Evolutionary conservation across 2,329 filamentous ascomycete genomes (phyloP), one percentile per base, ranked within the genome.

Genomic region (Orbilia blumenaviensis): DNA sequence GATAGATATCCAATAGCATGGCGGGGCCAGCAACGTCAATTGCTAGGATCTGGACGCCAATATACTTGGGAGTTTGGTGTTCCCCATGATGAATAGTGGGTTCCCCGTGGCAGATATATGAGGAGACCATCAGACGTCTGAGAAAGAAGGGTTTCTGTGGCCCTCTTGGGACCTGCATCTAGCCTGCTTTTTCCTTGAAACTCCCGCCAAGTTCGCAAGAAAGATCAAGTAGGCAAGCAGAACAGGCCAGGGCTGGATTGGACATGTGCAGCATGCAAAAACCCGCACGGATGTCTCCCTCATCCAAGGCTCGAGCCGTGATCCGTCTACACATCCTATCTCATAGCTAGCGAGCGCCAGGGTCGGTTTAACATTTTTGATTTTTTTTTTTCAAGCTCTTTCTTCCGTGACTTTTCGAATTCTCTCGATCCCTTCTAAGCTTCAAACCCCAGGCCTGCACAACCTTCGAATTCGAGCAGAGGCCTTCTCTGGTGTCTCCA

Each of bases 221-320:
- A 6, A 50, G 41, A 21, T 52, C 56, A 52, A 44, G 54, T 41
- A 60, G 41, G 54, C n/a, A 5, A 18, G n/a, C 48, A 27, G 16
- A 38, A 16, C 27, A 18, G 14, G 50, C 29, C 50, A 34, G 50
- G 32, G 14, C 29, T 16, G 10, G 50, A 38, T 12, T 56, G 56
- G 56, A 29, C 66, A 54, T 52, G 32, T 71, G 66, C 46, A 60
- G 52, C 60, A 64, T 52, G 52, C 68, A 67, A 67, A 67, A 67
- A 48, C 69, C 69, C 63, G 71, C 71, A 74, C 69, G 56, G 62
- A 67, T 74, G 44, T 56, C 32, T 66, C 36, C 38, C 41, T 42
- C n/a, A 21, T 23, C 34, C n/a, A 7, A 38, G 34, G 36, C n/a
- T n/a, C n/a, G 21, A 32, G 46, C 46, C 61, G 32, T 41, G 29